phyloP scores from a whole-genome alignment of 768 basidiomycete genomes.

The Serendipita sp. region DNA sequence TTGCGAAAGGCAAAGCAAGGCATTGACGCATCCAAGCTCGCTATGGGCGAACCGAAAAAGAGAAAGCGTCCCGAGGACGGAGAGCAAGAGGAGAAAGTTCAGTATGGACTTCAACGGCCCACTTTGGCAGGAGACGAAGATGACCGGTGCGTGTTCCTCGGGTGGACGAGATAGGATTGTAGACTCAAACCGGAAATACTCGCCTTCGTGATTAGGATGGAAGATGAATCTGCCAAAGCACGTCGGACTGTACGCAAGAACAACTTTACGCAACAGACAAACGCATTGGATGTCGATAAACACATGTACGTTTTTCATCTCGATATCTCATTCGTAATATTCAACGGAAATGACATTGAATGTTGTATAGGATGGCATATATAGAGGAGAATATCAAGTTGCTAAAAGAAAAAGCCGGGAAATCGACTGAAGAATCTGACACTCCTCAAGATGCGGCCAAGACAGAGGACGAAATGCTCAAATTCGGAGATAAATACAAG shows the following conservation, averaged over 20 bases:
- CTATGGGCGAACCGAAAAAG: slow-evolving; percentile 66
- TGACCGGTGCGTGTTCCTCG: slow-evolving; percentile 35
- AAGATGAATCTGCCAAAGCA: slow-evolving; percentile 52
- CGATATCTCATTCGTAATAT: neutral
- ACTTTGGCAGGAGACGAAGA: slow-evolving; percentile 27
- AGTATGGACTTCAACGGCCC: slow-evolving; percentile 36
- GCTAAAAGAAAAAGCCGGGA: slow-evolving; percentile 36
- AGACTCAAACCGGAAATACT: neutral
- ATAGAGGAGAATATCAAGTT: slow-evolving; percentile 87
- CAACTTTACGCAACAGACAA: slow-evolving; percentile 97
- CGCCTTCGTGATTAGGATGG: slow-evolving; percentile 32
- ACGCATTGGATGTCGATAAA: slow-evolving; percentile 90
- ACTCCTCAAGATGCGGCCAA: slow-evolving; percentile 37
- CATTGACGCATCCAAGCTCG: slow-evolving; percentile 72
- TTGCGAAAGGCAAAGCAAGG: slow-evolving; percentile 58
- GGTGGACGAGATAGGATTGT: neutral
- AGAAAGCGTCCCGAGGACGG: slow-evolving; percentile 39
- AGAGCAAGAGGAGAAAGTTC: slow-evolving; percentile 21
- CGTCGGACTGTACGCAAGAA: slow-evolving; percentile 62
- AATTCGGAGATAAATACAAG: slow-evolving; percentile 38
- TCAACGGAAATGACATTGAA: no score
- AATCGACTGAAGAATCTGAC: slow-evolving; percentile 22
- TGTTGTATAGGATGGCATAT: slow-evolving; percentile 94
- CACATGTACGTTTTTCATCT: slow-evolving; percentile 59
- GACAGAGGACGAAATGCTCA: slow-evolving; percentile 36